phyloP scores from a whole-genome alignment of 1,284 basidiomycete species.

The Ceratobasidium sp. region DNA sequence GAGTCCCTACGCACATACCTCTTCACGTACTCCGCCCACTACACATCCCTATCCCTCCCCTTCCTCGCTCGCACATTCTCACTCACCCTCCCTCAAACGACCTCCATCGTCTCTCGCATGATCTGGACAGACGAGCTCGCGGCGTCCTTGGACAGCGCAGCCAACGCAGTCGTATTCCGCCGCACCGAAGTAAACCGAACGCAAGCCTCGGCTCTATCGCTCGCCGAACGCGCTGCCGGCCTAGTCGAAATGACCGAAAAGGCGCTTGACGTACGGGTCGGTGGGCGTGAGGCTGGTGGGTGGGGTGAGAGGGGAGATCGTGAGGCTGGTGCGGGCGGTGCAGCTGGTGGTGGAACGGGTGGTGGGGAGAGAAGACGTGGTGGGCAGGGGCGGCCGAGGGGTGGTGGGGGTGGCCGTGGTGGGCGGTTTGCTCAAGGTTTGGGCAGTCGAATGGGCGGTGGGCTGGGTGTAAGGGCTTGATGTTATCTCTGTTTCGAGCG shows the following conservation, averaged over 20 bases:
- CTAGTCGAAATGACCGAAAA: slow-evolving; percentile 98
- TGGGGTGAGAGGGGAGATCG: slow-evolving; percentile 65
- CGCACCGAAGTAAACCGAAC: slow-evolving; percentile 90
- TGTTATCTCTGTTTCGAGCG: not conserved
- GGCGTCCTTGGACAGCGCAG: slow-evolving; percentile 92
- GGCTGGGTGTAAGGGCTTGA: slow-evolving; percentile 21
- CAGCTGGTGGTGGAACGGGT: slow-evolving; percentile 52
- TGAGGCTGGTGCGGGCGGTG: slow-evolving; percentile 54
- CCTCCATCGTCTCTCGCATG: slow-evolving; percentile 97
- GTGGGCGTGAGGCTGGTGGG: slow-evolving; percentile 69
- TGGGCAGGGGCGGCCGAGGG: slow-evolving; percentile 79
- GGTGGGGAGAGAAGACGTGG: slow-evolving; percentile 73
- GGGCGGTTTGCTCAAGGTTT: slow-evolving; percentile 83
- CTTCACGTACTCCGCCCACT: slow-evolving; percentile 98
- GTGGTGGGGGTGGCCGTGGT: slow-evolving; percentile 69
- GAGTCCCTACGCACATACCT: slow-evolving; percentile 97
- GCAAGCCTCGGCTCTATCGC: slow-evolving; percentile 89
- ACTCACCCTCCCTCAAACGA: slow-evolving; percentile 83
- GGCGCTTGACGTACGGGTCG: slow-evolving; percentile 90
- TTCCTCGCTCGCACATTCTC: slow-evolving; percentile 74
- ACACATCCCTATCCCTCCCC: slow-evolving; percentile 90
- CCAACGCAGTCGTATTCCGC: slow-evolving; percentile 85
- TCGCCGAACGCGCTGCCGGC: slow-evolving; percentile 89
- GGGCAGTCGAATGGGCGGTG: slow-evolving; percentile 75
- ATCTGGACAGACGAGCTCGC: slow-evolving; percentile 98